Base-by-base conservation (phyloP, 768 basidiomycete species). In the Termitomyces heimii region DNA sequence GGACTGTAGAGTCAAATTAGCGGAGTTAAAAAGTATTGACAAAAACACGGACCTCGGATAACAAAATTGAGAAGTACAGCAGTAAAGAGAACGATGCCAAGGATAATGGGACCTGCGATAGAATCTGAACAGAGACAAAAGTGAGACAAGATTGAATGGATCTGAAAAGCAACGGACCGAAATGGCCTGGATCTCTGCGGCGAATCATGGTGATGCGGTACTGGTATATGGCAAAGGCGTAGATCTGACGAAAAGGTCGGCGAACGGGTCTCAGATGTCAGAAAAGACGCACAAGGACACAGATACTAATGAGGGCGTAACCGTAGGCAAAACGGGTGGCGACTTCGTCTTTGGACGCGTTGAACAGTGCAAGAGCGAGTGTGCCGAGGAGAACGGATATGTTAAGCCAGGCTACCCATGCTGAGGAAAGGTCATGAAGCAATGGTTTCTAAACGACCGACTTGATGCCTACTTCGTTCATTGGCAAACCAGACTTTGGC, bases 401-500 rank as follows among this genome's bases (percentile, higher is more conserved):
- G 61, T 90, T 91, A 53, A 98, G 76, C 85, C 96, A 99, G 0
- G 94, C 82, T 32, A 98, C 81, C 90, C 94, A 97, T 2, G 96
- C 92, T 93, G 31, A 54, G 18, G 40, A 31, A 40, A 48, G 14
- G 7, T 28, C 16, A 9, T 13, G 10, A 8, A 16, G 53, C 18
- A 51, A 34, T 42, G 16, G 29, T 18, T 26, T 4, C 37, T 16
- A 31, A 43, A 46, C 4, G 4, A 7, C 22, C 1, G 50, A 1
- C 34, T 2, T 1, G 0, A 8, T 28, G 72, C 85, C 59, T 47
- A 94, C 92, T 94, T 67, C 92, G 77, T 71, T 98, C 94, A 66
- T 97, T 97, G 9, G 94, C 94, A 69, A 98, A 96, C 94, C 95
- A 98, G 48, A 98, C 94, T 66, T 98, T 98, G 22, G 85, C 86